phyloP scores from a whole-genome alignment of 139 green algal genomes.

The Chlorella sp. region DNA sequence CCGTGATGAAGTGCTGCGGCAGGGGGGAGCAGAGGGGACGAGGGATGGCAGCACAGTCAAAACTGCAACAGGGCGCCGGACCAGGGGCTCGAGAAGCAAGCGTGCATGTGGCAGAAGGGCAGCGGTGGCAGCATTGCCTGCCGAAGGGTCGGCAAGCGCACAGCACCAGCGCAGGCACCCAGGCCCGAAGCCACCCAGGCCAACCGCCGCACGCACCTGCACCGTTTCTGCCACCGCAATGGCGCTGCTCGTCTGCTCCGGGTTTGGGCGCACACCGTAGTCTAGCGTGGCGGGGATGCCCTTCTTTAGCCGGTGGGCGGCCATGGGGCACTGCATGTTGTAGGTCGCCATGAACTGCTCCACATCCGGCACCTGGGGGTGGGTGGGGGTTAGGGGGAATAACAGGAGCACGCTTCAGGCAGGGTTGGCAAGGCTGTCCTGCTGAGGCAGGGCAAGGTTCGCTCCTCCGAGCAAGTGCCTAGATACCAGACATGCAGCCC shows the following conservation, averaged over 20 bases:
- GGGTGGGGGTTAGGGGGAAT: too few relatives aligned
- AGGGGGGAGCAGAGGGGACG: background rate
- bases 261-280: conserved; percentile 51
- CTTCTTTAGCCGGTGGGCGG: conserved; percentile 73
- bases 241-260: conserved; percentile 25
- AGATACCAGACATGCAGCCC: too few relatives aligned
- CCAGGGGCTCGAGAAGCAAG: too few relatives aligned
- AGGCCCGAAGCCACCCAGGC: too few relatives aligned
- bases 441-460: too few relatives aligned
- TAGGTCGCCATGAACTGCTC: conserved; percentile 89
- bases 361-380: conserved; percentile 83
- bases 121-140: background rate
- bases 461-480: too few relatives aligned
- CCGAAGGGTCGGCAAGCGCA: background rate
- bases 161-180: too few relatives aligned
- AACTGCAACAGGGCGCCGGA: too few relatives aligned
- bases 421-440: too few relatives aligned
- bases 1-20: background rate
- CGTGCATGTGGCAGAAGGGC: too few relatives aligned
- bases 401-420: too few relatives aligned
- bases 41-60: background rate
- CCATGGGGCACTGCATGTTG: conserved; percentile 97
- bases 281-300: conserved; percentile 90
- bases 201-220: conserved; percentile 50
- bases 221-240: conserved; percentile 83